phyloP scores from a whole-genome alignment of 148 eudicot species.

The Gaultheria prostrata region DNA sequence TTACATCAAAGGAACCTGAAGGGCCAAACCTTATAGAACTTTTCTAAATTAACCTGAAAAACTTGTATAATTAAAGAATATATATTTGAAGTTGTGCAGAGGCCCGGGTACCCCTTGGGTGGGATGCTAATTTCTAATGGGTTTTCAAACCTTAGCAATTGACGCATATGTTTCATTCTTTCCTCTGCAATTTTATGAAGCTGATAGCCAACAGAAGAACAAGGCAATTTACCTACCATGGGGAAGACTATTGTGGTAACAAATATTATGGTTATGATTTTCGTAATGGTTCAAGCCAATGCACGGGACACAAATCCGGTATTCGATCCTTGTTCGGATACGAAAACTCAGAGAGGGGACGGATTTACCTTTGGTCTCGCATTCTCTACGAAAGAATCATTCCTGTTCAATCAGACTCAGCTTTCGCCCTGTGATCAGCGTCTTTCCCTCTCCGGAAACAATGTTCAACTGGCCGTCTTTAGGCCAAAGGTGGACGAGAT shows the following conservation, averaged over 20 bases:
- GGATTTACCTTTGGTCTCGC: constrained; percentile 78
- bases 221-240: background rate
- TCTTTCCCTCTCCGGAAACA: constrained; percentile 36
- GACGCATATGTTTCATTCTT: background rate
- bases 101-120: no score
- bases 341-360: constrained; percentile 54
- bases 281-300: constrained; percentile 22
- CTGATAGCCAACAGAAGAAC: constrained; percentile 3
- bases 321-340: constrained; percentile 67
- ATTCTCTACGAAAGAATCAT: constrained; percentile 52
- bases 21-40: no score
- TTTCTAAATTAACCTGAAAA: no score
- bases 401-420: constrained; percentile 57
- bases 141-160: background rate
- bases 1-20: no score
- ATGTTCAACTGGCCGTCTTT: constrained; percentile 58
- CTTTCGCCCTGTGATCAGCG: constrained; percentile 85
- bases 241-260: constrained; percentile 9
- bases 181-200: background rate
- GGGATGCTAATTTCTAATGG: no score
- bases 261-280: background rate
- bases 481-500: constrained; percentile 85
- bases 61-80: no score
- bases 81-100: no score
- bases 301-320: constrained; percentile 55